Conservation (phyloP, 148 eudicot species). For the Rhododendron griersonianum region DNA sequence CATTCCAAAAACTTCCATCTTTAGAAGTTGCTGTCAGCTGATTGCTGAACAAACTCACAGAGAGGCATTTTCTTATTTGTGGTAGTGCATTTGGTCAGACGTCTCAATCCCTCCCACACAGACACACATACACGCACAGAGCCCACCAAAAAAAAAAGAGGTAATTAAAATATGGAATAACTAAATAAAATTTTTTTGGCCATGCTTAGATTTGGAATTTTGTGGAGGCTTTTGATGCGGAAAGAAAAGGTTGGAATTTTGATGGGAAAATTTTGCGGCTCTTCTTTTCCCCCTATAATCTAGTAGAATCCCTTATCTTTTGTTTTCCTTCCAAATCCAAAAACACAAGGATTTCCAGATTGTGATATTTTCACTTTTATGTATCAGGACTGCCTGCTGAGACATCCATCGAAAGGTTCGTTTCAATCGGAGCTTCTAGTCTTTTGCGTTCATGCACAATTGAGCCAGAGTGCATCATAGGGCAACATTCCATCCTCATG, state of each 20-base stretch:
- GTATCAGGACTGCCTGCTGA: conserved; percentile 91
- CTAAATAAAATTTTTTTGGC: background rate
- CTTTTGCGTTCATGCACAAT: conserved; percentile 90
- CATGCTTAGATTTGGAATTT: background rate
- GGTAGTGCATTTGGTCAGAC: background rate
- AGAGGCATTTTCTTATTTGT: background rate
- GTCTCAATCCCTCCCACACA: background rate
- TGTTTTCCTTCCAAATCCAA: background rate
- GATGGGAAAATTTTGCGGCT: background rate
- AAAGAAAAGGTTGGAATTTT: background rate
- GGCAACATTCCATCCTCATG: conserved; percentile 94
- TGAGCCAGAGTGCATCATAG: conserved; percentile 98
- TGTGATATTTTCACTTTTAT: background rate
- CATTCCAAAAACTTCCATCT: background rate
- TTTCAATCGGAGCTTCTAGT: conserved; percentile 84
- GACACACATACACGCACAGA: background rate
- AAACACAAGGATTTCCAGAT: background rate
- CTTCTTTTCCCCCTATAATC: background rate
- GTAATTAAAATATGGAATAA: background rate
- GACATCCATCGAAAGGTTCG: conserved; percentile 76
- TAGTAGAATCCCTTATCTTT: background rate
- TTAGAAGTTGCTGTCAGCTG: background rate
- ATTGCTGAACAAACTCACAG: background rate
- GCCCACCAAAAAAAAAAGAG: background rate
- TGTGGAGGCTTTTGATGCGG: background rate